A percentile compares a stretch with the other conserved stretches of the same genome.
These are phyloP conservation scores for Penicillium thymicola DNA, from an alignment of 2,329 filamentous ascomycete species.

Conservation along the genomic window DNA sequence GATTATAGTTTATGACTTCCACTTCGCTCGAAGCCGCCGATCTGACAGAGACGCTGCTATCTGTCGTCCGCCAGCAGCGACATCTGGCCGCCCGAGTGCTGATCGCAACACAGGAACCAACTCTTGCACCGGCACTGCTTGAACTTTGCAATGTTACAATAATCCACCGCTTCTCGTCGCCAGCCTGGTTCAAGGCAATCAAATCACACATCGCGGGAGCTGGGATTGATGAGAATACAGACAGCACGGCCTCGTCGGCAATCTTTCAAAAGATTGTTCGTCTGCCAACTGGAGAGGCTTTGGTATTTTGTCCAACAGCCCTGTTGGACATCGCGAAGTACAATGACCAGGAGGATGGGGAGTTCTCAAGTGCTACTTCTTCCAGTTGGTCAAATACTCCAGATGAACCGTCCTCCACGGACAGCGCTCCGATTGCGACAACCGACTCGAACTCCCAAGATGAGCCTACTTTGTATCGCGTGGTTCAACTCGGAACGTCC, in stretches of 20 bases:
- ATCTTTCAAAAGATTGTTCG: slow-evolving; percentile 2
- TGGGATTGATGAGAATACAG: background rate
- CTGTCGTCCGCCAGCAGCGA: slow-evolving; percentile 3
- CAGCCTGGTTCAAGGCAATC: slow-evolving; percentile 3
- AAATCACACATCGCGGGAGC: background rate
- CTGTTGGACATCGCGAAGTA: background rate
- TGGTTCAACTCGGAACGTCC: background rate
- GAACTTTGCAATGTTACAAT: slow-evolving; percentile 1
- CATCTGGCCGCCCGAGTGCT: background rate
- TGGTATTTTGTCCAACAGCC: slow-evolving; percentile 3
- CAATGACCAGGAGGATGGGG: background rate
- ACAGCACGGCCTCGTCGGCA: background rate
- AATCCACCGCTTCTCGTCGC: slow-evolving; percentile 3
- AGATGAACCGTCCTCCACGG: background rate
- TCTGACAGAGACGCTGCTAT: slow-evolving; percentile 2
- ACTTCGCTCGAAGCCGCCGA: background rate
- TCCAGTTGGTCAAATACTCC: background rate
- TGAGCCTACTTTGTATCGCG: background rate
- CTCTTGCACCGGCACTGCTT: background rate
- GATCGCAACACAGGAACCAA: slow-evolving; percentile 6
- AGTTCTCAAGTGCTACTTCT: background rate
- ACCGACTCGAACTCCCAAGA: background rate
- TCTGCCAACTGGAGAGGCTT: background rate
- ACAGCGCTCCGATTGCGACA: background rate
- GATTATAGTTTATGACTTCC: background rate